These are phyloP conservation scores for Fraxinus sp. DNA, from an alignment of 305 asterid genomes.

Conservation along the genomic window DNA sequence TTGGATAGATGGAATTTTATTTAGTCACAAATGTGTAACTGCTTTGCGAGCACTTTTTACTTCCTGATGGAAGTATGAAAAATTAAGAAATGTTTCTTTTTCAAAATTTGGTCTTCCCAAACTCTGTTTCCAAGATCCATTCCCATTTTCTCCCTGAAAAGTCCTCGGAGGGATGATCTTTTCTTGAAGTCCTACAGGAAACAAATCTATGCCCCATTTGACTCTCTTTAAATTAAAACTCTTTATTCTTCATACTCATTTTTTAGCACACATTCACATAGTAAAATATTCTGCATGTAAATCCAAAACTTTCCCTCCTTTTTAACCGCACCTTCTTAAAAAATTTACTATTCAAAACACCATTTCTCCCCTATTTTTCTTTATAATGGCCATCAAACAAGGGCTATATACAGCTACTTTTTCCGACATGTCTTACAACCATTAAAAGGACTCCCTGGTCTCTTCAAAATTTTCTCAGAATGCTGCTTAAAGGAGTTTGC, in stretches of 20 bases:
- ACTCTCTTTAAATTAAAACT: not conserved
- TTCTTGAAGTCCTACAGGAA: not conserved
- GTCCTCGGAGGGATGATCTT: not conserved
- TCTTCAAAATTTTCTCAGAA: not conserved
- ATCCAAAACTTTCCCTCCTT: not conserved
- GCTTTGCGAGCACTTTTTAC: not conserved
- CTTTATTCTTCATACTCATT: not conserved
- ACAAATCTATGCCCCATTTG: not conserved
- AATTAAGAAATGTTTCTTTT: not conserved
- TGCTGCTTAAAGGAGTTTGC: not conserved
- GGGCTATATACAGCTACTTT: not conserved
- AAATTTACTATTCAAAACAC: not conserved
- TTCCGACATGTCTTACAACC: not conserved
- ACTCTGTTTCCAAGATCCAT: not conserved
- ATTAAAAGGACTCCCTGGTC: not conserved
- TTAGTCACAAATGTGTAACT: not conserved
- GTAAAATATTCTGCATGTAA: not conserved
- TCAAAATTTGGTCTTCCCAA: not conserved
- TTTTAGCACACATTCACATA: not conserved
- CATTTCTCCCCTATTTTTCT: not conserved
- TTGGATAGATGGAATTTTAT: not conserved
- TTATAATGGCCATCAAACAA: not conserved
- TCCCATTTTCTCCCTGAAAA: not conserved
- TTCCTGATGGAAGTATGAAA: not conserved
- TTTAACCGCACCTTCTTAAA: not conserved